Evolutionary conservation across 495 filamentous ascomycete species (phyloP).

Genomic region (Paragyromitra xinjiangensis): DNA sequence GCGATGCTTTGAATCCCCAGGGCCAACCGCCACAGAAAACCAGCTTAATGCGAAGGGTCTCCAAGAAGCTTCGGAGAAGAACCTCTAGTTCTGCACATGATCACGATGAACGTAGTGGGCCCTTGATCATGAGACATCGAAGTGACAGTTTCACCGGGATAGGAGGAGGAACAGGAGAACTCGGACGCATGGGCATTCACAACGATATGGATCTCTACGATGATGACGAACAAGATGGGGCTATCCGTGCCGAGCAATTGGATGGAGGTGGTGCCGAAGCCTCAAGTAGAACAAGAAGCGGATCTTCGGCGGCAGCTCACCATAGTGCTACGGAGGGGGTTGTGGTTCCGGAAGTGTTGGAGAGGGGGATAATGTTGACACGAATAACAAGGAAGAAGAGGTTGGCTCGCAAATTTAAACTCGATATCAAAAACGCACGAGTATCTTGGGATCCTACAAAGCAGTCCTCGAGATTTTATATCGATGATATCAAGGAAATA

Average conservation of each 20-base stretch:
- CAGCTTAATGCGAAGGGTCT: conserved; percentile 71
- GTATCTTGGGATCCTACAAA: conserved; percentile 86
- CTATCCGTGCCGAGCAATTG: conserved; percentile 60
- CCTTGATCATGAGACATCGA: conserved; percentile 82
- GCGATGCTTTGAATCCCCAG: conserved; percentile 22
- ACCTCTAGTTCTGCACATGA: conserved; percentile 77
- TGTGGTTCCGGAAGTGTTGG: conserved; percentile 73
- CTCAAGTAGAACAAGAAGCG: conserved; percentile 51
- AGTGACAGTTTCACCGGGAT: conserved; percentile 81
- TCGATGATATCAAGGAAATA: conserved; percentile 93
- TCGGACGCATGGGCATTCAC: conserved; percentile 60
- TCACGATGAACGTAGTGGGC: conserved; percentile 86
- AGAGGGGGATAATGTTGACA: conserved; percentile 76
- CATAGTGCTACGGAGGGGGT: conserved; percentile 65
- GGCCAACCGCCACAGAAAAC: conserved; percentile 47
- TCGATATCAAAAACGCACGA: conserved; percentile 82
- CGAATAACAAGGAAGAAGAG: conserved; percentile 85
- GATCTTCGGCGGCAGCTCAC: conserved; percentile 60
- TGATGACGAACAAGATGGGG: conserved; percentile 74
- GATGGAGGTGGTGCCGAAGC: conserved; percentile 54
- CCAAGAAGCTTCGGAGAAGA: conserved; percentile 73
- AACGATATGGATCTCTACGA: conserved; percentile 66
- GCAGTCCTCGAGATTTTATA: conserved; percentile 82
- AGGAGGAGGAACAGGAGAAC: conserved; percentile 60
- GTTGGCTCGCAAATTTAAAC: conserved; percentile 75